These are phyloP conservation scores for Oryza punctata DNA, from an alignment of 176 grass and related monocot species.

Conservation along the genomic window DNA sequence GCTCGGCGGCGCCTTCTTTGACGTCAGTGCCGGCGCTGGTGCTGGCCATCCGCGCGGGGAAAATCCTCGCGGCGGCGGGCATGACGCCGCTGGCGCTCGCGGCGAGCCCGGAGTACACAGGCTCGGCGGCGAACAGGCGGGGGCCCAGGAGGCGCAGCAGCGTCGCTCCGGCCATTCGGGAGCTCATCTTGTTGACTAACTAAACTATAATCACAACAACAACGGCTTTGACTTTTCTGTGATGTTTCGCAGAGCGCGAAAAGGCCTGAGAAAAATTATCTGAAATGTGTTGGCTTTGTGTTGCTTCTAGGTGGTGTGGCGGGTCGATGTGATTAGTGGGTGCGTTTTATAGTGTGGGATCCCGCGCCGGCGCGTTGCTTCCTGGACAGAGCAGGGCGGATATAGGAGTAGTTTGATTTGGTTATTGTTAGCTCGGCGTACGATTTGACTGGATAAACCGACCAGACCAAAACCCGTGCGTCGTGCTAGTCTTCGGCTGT, in stretches of 20 bases:
- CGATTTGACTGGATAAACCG: not conserved
- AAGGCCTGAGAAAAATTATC: not conserved
- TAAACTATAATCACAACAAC: not conserved
- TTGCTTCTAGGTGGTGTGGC: not conserved
- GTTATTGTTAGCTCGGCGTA: not conserved
- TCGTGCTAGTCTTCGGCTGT: too few relatives aligned
- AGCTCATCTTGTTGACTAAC: not conserved
- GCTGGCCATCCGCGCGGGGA: conserved; percentile 45
- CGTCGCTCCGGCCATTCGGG: conserved; percentile 45
- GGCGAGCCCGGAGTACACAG: conserved; percentile 22
- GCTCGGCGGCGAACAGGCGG: conserved; percentile 39
- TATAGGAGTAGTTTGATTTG: not conserved
- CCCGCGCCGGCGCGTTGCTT: conserved; percentile 15
- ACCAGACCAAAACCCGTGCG: not conserved
- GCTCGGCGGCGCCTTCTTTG: not conserved
- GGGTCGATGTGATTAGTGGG: too few relatives aligned
- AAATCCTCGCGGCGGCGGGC: conserved; percentile 35
- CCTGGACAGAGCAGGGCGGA: conserved; percentile 7
- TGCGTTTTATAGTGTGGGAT: not conserved
- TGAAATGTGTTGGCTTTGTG: not conserved
- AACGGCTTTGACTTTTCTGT: not conserved
- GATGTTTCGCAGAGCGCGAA: not conserved
- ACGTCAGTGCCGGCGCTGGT: conserved; percentile 21
- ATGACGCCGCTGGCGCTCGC: conserved; percentile 32
- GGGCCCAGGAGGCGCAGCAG: conserved; percentile 50